Evolutionary conservation across 345 rosid genomes (phyloP), one percentile per base, ranked within the genome.

Genomic region (Pugionium cornutum): DNA sequence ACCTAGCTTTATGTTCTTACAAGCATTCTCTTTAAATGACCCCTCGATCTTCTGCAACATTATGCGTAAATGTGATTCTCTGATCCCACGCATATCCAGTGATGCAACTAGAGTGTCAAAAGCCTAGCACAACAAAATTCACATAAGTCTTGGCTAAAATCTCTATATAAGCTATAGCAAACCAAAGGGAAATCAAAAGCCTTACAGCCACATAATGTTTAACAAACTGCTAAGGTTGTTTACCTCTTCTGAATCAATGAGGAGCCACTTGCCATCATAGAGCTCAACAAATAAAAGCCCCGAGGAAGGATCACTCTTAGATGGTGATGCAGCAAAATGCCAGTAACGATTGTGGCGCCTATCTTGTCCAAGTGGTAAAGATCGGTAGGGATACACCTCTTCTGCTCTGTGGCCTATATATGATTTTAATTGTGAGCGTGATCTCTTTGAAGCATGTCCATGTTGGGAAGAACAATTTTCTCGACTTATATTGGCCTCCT

Each of bases 301-400:
- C 48, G 95, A 86, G 75, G 81, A 87, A 54, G 99, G 97, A 80
- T 95, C 99, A 75, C 78, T 91, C 69, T 66, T 79, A 29, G 98
- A 89, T 53, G 94, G 84, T 40, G 97, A 87, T 53, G 96, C 88
- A 69, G 86, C 91, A 79, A 89, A 91, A 69, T 82, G 97, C 98
- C 98, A 95, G 75, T 95, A 95, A 59, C 97, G 84, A 72, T 95
- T 91, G 58, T 83, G 88, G 73, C 94, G 83, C 18, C 99, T 89
- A 77, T 95, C 99, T 78, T 86, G 97, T 68, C 99, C 99, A 50
- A 95, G 94, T 29, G 99, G 98, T 80, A 95, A 83, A 70, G 99
- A 95, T 82, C 96, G 81, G 75, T 89, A 95, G 7, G 81, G 86
- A 76, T 87, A 87, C 64, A 85, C 87, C 82, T 95, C 98, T 84